Evolutionary conservation across 148 eudicot species (phyloP).

Genomic region (Nepenthes mirabilis): DNA sequence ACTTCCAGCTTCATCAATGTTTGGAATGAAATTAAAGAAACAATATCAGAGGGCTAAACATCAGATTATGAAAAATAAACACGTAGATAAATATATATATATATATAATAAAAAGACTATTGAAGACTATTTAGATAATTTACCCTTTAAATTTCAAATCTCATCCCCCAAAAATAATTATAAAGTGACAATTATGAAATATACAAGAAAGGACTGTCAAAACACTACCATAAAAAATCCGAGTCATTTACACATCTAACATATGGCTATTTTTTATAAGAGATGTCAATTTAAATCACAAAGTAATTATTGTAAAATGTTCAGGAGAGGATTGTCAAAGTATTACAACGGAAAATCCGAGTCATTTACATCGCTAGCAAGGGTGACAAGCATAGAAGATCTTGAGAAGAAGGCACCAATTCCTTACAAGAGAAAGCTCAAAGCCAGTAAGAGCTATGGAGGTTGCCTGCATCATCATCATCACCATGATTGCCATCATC

Average conservation of each 20-base stretch:
- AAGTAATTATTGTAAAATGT: neutral
- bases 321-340: neutral
- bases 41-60: neutral
- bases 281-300: neutral
- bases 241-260: neutral
- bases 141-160: no score
- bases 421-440: neutral
- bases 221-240: neutral
- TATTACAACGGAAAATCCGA: neutral
- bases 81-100: no score
- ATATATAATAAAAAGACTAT: no score
- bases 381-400: neutral
- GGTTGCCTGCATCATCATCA: no score
- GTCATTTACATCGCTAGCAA: neutral
- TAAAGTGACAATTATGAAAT: no score
- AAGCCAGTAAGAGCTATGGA: neutral
- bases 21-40: neutral
- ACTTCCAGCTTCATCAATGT: neutral
- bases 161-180: no score
- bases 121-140: no score
- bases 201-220: no score
- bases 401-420: neutral
- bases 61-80: no score
- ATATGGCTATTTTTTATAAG: neutral
- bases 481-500: neutral